These are phyloP conservation scores for Pneumocystis sp. DNA, from an alignment of 1,139 yeast species.

Conservation along the genomic window DNA sequence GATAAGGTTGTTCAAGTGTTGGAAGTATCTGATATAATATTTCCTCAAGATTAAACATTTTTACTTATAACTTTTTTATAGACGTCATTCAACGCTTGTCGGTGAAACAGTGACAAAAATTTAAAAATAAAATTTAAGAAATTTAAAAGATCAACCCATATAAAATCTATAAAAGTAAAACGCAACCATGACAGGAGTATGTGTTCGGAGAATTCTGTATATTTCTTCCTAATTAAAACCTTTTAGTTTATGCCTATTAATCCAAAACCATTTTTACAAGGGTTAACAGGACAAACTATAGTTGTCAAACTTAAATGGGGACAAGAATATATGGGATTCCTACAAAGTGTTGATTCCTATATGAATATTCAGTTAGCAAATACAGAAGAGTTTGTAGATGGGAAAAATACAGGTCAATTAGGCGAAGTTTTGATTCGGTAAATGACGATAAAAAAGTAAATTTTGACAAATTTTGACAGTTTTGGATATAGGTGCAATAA, in stretches of 20 bases:
- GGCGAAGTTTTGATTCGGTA: slow-evolving; percentile 77
- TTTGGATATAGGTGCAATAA: slow-evolving; percentile 26
- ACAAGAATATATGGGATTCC: slow-evolving; percentile 59
- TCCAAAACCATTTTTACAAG: slow-evolving; percentile 80
- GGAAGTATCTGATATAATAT: slow-evolving; percentile 7
- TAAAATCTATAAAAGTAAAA: background rate
- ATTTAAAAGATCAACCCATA: background rate
- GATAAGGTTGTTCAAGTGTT: slow-evolving; percentile 4
- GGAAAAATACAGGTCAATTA: slow-evolving; percentile 40
- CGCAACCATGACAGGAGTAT: background rate
- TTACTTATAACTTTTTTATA: background rate
- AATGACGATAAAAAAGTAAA: background rate
- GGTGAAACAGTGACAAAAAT: background rate
- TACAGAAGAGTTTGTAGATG: slow-evolving; percentile 48
- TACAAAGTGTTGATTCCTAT: slow-evolving; percentile 75
- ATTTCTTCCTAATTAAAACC: background rate
- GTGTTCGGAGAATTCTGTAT: background rate
- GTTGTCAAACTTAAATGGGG: slow-evolving; percentile 85
- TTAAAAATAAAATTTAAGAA: background rate
- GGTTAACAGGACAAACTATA: slow-evolving; percentile 52
- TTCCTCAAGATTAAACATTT: slow-evolving; percentile 3
- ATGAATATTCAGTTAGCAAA: slow-evolving; percentile 73
- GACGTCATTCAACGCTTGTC: background rate
- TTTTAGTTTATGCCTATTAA: slow-evolving; percentile 55
- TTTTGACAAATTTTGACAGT: slow-evolving; percentile 1